Conservation (phyloP, 2,329 filamentous ascomycete genomes). For the Colletotrichum theobromicola region DNA sequence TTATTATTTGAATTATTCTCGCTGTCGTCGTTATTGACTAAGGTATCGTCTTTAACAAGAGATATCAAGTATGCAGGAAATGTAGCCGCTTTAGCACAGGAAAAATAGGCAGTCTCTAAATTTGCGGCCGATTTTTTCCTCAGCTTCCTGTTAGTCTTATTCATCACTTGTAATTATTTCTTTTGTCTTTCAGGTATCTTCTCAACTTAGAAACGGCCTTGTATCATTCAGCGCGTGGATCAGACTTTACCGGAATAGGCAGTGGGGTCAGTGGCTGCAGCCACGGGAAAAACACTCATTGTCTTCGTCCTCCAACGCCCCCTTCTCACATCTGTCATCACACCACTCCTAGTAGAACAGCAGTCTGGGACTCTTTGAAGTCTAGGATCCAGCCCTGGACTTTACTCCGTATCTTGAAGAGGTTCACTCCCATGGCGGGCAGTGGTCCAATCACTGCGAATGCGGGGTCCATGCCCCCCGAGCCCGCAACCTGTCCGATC, state of each 20-base stretch:
- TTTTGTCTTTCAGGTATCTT: not conserved
- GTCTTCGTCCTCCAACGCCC: not conserved
- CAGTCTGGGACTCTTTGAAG: not conserved
- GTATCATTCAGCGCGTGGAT: not conserved
- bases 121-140: not conserved
- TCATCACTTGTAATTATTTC: not conserved
- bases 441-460: not conserved
- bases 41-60: too few relatives aligned
- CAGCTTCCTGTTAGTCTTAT: accelerated
- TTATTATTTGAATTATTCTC: too few relatives aligned
- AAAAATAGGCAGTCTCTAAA: too few relatives aligned
- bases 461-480: not conserved
- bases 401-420: not conserved
- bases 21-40: too few relatives aligned
- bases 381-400: accelerated
- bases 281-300: not conserved
- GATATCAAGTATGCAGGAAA: too few relatives aligned
- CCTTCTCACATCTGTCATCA: not conserved
- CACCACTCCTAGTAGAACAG: not conserved
- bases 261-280: not conserved
- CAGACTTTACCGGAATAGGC: not conserved
- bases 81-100: too few relatives aligned
- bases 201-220: not conserved
- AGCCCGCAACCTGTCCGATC: not conserved
- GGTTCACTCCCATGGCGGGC: not conserved